Evolutionary conservation across 2,329 filamentous ascomycete genomes (phyloP).

Genomic region (Coniochaeta hoffmannii): DNA sequence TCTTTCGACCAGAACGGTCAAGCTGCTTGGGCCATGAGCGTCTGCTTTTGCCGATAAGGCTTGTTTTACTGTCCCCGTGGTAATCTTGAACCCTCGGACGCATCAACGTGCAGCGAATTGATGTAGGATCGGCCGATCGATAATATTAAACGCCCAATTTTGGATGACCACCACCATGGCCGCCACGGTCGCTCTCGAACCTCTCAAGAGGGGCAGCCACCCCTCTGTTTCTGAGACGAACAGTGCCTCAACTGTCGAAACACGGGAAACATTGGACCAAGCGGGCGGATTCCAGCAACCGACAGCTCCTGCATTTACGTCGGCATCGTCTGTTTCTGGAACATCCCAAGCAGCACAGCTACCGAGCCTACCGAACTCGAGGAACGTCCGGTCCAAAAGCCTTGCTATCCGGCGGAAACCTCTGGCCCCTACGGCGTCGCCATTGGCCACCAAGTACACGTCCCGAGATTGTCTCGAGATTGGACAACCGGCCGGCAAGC

Average conservation of each 20-base stretch:
- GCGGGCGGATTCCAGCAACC: conserved; percentile 13
- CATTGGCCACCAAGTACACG: conserved; percentile 41
- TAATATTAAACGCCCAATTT: neutral
- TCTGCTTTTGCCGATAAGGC: neutral
- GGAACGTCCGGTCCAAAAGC: conserved; percentile 21
- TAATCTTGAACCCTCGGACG: neutral
- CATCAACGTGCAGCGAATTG: neutral
- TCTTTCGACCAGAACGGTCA: neutral
- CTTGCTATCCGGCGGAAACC: conserved; percentile 52
- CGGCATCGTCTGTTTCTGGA: neutral
- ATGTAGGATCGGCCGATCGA: neutral
- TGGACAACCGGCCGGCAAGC: conserved; percentile 31
- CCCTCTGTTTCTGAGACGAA: conserved; percentile 2
- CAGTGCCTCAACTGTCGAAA: conserved; percentile 3
- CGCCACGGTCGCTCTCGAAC: conserved; percentile 1
- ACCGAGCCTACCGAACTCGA: conserved; percentile 20
- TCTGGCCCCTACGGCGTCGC: conserved; percentile 47
- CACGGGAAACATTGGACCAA: conserved; percentile 16
- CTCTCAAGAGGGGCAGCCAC: conserved; percentile 1
- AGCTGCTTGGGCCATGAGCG: neutral
- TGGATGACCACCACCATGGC: too few species aligned
- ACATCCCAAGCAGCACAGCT: conserved; percentile 2
- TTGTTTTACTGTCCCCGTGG: neutral
- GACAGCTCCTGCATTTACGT: conserved; percentile 3
- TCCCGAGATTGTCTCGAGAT: conserved; percentile 30